Conservation (phyloP, 2,329 filamentous ascomycete species). For the Colletotrichum liriopes region DNA sequence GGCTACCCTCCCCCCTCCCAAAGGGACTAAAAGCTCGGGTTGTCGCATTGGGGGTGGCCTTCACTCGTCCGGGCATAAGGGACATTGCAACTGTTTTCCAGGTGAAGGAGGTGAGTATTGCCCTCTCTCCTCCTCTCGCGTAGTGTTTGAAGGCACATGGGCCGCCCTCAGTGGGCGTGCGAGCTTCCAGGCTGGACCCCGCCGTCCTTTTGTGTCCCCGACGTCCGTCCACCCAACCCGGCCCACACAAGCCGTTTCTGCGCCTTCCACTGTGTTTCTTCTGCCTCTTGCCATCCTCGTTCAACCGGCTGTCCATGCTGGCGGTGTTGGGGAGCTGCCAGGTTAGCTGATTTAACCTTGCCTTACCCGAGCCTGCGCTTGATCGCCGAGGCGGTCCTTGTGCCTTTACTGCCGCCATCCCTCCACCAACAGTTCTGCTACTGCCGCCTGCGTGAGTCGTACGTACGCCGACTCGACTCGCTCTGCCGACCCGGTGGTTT, state of each 20-base stretch:
- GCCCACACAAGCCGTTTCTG: constrained; percentile 27
- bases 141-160: constrained; percentile 8
- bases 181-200: constrained; percentile 13
- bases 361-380: neutral
- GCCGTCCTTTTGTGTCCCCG: constrained; percentile 4
- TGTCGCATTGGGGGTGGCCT: neutral
- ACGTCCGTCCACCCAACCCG: constrained; percentile 26
- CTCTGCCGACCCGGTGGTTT: constrained; percentile 13
- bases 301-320: neutral
- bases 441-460: constrained; percentile 30
- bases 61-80: neutral
- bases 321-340: neutral
- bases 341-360: neutral
- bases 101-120: neutral
- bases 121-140: neutral
- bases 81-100: neutral
- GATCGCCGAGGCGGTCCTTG: neutral
- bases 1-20: neutral
- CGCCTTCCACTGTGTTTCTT: neutral
- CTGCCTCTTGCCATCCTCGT: neutral
- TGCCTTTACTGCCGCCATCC: constrained; percentile 26
- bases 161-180: neutral
- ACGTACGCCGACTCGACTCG: constrained; percentile 23
- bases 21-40: neutral
- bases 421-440: constrained; percentile 28